Evolutionary conservation across 2,329 filamentous ascomycete genomes (phyloP).

Genomic region (Apiospora hydei): DNA sequence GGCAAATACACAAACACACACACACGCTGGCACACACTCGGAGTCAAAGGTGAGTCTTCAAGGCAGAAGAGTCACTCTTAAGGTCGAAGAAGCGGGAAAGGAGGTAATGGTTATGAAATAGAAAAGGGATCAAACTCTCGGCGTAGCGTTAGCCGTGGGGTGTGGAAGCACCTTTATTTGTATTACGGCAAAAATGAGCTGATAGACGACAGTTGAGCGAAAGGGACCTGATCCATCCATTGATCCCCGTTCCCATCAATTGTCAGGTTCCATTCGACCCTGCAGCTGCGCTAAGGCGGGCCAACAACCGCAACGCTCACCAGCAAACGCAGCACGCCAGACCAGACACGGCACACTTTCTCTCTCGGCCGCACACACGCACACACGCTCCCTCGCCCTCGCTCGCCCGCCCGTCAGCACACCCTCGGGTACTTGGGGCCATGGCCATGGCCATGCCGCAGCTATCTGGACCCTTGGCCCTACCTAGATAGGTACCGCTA

Average conservation of each 20-base stretch:
- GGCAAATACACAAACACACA: not conserved
- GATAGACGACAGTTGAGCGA: slow-evolving; percentile 25
- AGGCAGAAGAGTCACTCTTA: slow-evolving; percentile 2
- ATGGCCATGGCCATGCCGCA: not conserved
- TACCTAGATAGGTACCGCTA: not conserved
- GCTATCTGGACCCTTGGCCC: not conserved
- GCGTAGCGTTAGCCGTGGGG: slow-evolving; percentile 27
- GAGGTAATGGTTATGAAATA: slow-evolving; percentile 23
- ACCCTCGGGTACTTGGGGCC: not conserved
- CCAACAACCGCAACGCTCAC: slow-evolving; percentile 17
- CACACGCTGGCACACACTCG: not conserved
- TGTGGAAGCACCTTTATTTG: slow-evolving; percentile 33
- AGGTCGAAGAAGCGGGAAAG: slow-evolving; percentile 2
- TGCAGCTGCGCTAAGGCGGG: slow-evolving; percentile 20
- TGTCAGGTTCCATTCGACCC: slow-evolving; percentile 24
- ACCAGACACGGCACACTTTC: not conserved
- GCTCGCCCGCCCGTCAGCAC: not conserved
- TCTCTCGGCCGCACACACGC: too few species aligned
- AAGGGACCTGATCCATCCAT: slow-evolving; percentile 20
- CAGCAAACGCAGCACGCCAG: not conserved
- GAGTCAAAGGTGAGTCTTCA: not conserved
- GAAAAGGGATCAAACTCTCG: slow-evolving; percentile 18
- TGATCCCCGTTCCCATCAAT: slow-evolving; percentile 24
- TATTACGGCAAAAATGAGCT: slow-evolving; percentile 39
- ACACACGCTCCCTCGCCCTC: not conserved